Conservation (phyloP, 2,329 filamentous ascomycete species). For the Venturia asperata region DNA sequence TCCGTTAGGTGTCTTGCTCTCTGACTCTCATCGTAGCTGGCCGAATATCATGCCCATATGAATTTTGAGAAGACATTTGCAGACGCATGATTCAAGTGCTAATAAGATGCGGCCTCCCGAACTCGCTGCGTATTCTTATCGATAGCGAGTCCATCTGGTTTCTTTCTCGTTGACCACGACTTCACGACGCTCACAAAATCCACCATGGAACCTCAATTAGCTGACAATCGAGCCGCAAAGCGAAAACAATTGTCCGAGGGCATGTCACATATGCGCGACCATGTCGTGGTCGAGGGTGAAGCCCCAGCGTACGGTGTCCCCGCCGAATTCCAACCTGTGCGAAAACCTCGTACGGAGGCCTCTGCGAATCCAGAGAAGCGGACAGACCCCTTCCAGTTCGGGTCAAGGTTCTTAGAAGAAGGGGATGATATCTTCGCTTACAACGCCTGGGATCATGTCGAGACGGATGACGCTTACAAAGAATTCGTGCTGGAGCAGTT, state of each 20-base stretch:
- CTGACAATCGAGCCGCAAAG: conserved; percentile 19
- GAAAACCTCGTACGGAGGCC: conserved; percentile 29
- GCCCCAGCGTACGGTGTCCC: conserved; percentile 42
- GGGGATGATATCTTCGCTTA: conserved; percentile 90
- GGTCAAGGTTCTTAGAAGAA: conserved; percentile 75
- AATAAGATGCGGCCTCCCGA: not conserved
- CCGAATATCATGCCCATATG: no score
- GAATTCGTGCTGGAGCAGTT: conserved; percentile 81
- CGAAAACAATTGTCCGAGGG: conserved; percentile 43
- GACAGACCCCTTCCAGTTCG: conserved; percentile 91
- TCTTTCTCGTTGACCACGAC: not conserved
- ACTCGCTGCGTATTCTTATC: not conserved
- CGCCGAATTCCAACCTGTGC: conserved; percentile 36
- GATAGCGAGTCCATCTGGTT: not conserved
- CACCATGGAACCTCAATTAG: conserved; percentile 9
- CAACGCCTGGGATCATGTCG: conserved; percentile 98
- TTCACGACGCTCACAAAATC: not conserved
- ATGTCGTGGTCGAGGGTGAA: conserved; percentile 35
- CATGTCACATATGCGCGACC: conserved; percentile 47
- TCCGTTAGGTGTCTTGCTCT: no score
- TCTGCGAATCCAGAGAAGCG: conserved; percentile 73
- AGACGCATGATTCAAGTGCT: not conserved
- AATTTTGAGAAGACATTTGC: no score
- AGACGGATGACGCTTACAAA: conserved; percentile 81
- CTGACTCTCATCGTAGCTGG: no score